Evolutionary conservation across 108 stramenopile species (phyloP), one percentile per base, ranked within the genome.

Genomic region (Cyclostephanos tholiformis): DNA sequence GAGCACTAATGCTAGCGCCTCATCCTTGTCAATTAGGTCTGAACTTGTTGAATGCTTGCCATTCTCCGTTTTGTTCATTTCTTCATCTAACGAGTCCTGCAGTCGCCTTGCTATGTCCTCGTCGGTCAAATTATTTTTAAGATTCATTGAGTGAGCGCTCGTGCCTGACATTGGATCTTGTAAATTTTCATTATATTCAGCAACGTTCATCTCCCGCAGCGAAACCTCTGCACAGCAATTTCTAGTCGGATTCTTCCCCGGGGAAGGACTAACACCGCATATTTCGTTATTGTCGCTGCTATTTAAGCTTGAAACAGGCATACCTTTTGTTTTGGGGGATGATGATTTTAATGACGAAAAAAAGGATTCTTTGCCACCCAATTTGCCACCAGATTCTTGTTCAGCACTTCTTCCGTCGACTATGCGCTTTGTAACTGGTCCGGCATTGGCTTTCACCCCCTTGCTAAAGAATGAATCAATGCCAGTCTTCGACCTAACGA

Each of bases 1-100:
- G 12, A 94, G 77, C 60, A 85, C 67, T 32, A 84, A 65, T 11
- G 93, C 93, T 13, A 89, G 39, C 14, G 86, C 80, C 62, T 82
- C 35, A 65, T 94, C 93, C 49, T 48, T 57, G 59, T 90, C 82
- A 26, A 70, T 59, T 16, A 67, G 29, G 58, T 79, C 52, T 63
- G 64, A 36, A 7, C 35, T 20, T 57, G 61, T 14, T 35, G 64
- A 17, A 25, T 9, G 56, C 53, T 53, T 73, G 22, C 25, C 43
- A 23, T 55, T 55, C 2, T 20, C 35, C 20, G 63, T 12, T 27
- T 35, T 49, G 10, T 50, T 44, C 1, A 22, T 22, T 44, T 72
- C 62, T n/a, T 72, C 62, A 25, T 74, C 22, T 19, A 29, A 69
- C 25, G 53, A 36, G 10, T 65, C 52, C 32, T 77, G 76, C 2